Conservation (phyloP, 2,329 filamentous ascomycete genomes). For the Fusarium xyrophilum region DNA sequence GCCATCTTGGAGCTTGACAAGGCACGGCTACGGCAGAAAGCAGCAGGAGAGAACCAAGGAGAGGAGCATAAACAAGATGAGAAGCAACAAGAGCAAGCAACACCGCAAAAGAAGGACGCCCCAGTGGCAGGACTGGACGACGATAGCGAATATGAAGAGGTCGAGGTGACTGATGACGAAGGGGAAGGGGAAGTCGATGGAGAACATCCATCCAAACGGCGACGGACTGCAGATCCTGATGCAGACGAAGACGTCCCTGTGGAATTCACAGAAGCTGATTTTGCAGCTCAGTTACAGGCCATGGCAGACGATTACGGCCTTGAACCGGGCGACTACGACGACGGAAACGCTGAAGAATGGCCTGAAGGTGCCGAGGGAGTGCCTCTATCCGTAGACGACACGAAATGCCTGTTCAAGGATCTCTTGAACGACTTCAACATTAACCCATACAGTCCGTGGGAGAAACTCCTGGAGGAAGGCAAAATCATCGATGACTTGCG, state of each 20-base stretch:
- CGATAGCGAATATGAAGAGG: slow-evolving; percentile 68
- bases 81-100: background rate
- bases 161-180: slow-evolving; percentile 50
- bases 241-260: slow-evolving; percentile 60
- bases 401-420: slow-evolving; percentile 80
- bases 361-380: slow-evolving; percentile 76
- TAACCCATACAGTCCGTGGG: slow-evolving; percentile 91
- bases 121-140: slow-evolving; percentile 40
- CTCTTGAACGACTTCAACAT: slow-evolving; percentile 82
- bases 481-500: slow-evolving; percentile 83
- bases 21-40: slow-evolving; percentile 69
- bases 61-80: slow-evolving; percentile 10
- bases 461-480: slow-evolving; percentile 83
- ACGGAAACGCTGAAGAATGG: slow-evolving; percentile 65
- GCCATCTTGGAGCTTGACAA: slow-evolving; percentile 77
- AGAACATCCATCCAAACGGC: slow-evolving; percentile 67
- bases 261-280: slow-evolving; percentile 93
- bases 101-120: background rate
- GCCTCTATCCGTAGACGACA: slow-evolving; percentile 76
- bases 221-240: slow-evolving; percentile 65
- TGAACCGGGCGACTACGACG: slow-evolving; percentile 78
- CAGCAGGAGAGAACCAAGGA: slow-evolving; percentile 44
- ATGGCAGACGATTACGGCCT: slow-evolving; percentile 88
- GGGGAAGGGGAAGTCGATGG: slow-evolving; percentile 62
- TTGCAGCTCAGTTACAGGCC: slow-evolving; percentile 86